These are phyloP conservation scores for Eucalyptus camaldulensis DNA, from an alignment of 345 rosid genomes.

Conservation along the genomic window DNA sequence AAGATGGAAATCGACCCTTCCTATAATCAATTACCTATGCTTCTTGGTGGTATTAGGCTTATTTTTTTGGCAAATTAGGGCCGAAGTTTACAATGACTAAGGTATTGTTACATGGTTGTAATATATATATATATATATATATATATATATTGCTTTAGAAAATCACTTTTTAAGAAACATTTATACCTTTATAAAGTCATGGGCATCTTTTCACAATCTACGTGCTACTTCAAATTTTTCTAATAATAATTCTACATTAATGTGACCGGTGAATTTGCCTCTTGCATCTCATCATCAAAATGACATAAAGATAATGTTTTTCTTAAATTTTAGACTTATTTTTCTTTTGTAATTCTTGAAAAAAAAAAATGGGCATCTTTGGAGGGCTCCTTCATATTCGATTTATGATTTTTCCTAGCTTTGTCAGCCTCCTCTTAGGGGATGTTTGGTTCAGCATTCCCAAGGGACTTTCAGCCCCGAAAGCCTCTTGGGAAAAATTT, in stretches of 20 bases:
- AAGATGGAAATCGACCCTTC: not conserved
- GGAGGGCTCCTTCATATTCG: not conserved
- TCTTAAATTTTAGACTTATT: not conserved
- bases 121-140: too few relatives aligned
- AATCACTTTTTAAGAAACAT: not conserved
- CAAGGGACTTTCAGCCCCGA: too few relatives aligned
- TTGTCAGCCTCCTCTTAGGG: accelerated
- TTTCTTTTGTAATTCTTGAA: not conserved
- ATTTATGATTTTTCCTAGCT: too few relatives aligned
- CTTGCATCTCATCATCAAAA: not conserved
- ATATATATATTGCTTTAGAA: too few relatives aligned
- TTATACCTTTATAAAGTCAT: not conserved
- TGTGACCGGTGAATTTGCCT: not conserved
- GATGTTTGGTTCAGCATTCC: too few relatives aligned
- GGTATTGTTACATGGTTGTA: not conserved
- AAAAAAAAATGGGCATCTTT: accelerated
- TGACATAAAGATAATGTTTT: too few relatives aligned
- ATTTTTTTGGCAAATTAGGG: not conserved
- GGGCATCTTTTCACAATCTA: not conserved
- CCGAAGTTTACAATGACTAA: not conserved
- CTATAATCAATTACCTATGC: not conserved
- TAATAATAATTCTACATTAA: not conserved
- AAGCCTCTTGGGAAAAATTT: too few relatives aligned
- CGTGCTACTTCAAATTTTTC: not conserved
- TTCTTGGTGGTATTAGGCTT: not conserved